A percentile compares a stretch with the other conserved stretches of the same genome.
Evolutionary conservation across 179 eudicot species (phyloP).

Genomic region (Spergularia azorica): DNA sequence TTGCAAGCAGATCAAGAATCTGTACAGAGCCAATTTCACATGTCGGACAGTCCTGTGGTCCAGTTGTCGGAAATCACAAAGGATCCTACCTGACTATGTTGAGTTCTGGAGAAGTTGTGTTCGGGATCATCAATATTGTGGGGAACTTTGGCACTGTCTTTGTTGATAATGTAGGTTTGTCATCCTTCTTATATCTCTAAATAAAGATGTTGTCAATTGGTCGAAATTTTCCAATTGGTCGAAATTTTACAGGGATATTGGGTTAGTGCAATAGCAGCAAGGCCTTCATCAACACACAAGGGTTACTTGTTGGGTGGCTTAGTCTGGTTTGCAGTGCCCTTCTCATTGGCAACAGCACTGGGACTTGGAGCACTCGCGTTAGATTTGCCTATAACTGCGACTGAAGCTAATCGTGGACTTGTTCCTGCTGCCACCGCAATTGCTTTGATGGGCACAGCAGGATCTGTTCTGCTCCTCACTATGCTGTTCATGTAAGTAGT

Average conservation of each 20-base stretch:
- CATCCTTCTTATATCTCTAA: background rate
- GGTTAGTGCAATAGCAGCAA: constrained; percentile 99
- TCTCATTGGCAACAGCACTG: constrained; percentile 84
- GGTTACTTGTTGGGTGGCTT: constrained; percentile 92
- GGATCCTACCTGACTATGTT: constrained; percentile 92
- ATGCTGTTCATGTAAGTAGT: constrained; percentile 93
- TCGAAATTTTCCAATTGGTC: too few species aligned
- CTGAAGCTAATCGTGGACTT: constrained; percentile 84
- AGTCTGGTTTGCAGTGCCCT: constrained; percentile 98
- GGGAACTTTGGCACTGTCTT: constrained; percentile 97
- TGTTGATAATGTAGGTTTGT: constrained; percentile 76
- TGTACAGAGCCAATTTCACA: constrained; percentile 76
- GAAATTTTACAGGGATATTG: constrained; percentile 69
- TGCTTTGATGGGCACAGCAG: constrained; percentile 92
- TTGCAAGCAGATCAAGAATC: constrained; percentile 68
- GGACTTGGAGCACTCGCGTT: constrained; percentile 94
- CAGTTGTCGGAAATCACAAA: constrained; percentile 72
- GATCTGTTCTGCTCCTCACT: constrained; percentile 86
- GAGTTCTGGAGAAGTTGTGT: constrained; percentile 86
- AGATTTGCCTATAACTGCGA: constrained; percentile 84
- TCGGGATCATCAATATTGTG: constrained; percentile 87
- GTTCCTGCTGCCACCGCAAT: constrained; percentile 97
- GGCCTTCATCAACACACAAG: constrained; percentile 96
- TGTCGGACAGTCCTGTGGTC: constrained; percentile 85
- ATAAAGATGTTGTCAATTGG: background rate